Evolutionary conservation across 257 asterid species (phyloP).

Genomic region (Solanum dulcamara): DNA sequence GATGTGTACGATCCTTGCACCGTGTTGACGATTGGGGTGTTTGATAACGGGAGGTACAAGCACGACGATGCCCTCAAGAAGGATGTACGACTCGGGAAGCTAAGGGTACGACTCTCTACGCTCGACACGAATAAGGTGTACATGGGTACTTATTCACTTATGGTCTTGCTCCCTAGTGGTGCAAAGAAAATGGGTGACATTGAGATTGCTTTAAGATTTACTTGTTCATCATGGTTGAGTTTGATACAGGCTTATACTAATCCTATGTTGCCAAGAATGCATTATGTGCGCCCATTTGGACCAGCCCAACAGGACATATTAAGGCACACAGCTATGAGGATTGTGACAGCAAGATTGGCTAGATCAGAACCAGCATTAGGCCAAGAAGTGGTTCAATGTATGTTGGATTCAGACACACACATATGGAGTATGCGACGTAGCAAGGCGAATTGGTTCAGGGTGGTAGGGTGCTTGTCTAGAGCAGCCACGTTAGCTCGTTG

Average conservation of each 20-base stretch:
- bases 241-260: constrained; percentile 64
- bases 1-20: constrained; percentile 93
- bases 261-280: constrained; percentile 82
- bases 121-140: constrained; percentile 69
- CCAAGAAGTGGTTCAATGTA: constrained; percentile 80
- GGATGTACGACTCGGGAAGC: constrained; percentile 73
- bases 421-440: constrained; percentile 94
- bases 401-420: constrained; percentile 73
- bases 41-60: constrained; percentile 77
- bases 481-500: constrained; percentile 56
- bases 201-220: constrained; percentile 65
- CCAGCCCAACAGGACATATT: constrained; percentile 78
- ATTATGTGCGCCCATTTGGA: constrained; percentile 72
- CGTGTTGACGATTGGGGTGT: constrained; percentile 68
- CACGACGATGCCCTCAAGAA: constrained; percentile 30
- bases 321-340: constrained; percentile 67
- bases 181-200: constrained; percentile 85
- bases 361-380: constrained; percentile 83
- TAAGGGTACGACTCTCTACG: constrained; percentile 70
- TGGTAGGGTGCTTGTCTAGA: constrained; percentile 61
- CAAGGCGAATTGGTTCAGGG: constrained; percentile 90
- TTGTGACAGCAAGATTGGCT: constrained; percentile 57
- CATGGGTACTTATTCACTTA: constrained; percentile 52
- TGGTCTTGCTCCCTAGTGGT: constrained; percentile 63
- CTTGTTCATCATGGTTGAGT: constrained; percentile 77